Evolutionary conservation across 2,329 filamentous ascomycete species (phyloP), one percentile per base, ranked within the genome.

Genomic region (Sarocladiaceae sp.): DNA sequence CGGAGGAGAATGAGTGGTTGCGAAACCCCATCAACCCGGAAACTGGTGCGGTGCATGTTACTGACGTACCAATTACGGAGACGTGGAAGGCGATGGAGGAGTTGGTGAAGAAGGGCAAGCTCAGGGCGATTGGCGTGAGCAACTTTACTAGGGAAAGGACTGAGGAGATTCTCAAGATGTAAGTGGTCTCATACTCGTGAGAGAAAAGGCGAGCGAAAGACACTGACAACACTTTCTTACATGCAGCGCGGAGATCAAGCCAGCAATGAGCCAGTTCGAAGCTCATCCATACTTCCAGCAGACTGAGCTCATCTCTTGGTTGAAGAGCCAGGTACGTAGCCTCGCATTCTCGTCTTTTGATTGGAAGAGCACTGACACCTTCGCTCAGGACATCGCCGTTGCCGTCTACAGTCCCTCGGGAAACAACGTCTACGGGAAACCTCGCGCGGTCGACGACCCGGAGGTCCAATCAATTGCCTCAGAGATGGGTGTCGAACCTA

Each of bases 381-480:
- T 18, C 18, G 17, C 12, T 20, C 71, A 80, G 60, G 69, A 71
- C 57, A 77, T 83, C 58, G 58, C 80, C 50, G 71, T 75, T 33
- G 66, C 71, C 42, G 79, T 78, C 1, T 83, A 80, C 69, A 84
- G 81, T 15, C 82, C 80, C 5, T 83, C 86, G 49, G 84, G 83
- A 2, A 82, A 83, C 18, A 75, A 82, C 61, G 67, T 68, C 40
- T 67, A 70, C 57, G 66, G 62, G 55, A 58, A 55, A 3, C 62
- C 52, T 17, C 56, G 56, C 44, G 51, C 56, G 15, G 66, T 81
- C 50, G 75, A 78, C 58, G 77, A 78, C 57, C 65, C 71, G 3
- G 69, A 68, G 31, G 68, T 84, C 48, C 70, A 76, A 55, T 71
- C 73, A 40, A 70, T 83, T 37, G 81, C 80, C 29, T 73, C 78